phyloP scores from a whole-genome alignment of 768 basidiomycete genomes.

The Agrocybe pediades region DNA sequence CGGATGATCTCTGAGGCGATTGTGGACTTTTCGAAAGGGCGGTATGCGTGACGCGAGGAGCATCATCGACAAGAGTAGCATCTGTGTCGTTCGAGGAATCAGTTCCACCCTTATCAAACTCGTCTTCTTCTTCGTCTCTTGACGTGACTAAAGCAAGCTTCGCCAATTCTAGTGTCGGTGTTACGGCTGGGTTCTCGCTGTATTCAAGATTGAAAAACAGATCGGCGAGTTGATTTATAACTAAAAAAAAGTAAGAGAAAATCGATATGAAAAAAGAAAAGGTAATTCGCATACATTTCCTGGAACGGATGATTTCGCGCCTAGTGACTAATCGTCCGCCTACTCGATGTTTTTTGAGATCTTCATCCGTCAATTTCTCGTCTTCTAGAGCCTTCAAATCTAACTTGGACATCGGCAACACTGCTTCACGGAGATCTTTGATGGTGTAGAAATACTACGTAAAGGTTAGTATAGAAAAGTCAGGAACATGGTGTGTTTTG shows the following conservation, averaged over 20 bases:
- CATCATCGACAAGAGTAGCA: constrained; percentile 86
- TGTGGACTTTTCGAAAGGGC: constrained; percentile 24
- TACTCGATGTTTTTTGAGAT: constrained; percentile 81
- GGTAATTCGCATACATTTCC: constrained; percentile 63
- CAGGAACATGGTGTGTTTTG: constrained; percentile 1
- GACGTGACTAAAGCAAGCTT: constrained; percentile 91
- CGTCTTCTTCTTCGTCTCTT: constrained; percentile 87
- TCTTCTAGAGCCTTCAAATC: constrained; percentile 61
- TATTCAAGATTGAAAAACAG: constrained; percentile 80
- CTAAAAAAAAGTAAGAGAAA: constrained; percentile 39
- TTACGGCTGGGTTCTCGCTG: constrained; percentile 65
- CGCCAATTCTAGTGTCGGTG: constrained; percentile 83
- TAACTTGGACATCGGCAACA: constrained; percentile 58
- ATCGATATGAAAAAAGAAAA: neutral
- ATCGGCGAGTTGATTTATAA: constrained; percentile 76
- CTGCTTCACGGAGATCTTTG: constrained; percentile 79
- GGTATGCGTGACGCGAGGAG: constrained; percentile 10
- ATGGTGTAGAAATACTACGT: constrained; percentile 94
- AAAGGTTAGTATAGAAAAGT: neutral
- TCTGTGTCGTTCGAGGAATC: constrained; percentile 88
- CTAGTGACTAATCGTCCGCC: constrained; percentile 84
- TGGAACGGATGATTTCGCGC: constrained; percentile 80
- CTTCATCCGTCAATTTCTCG: constrained; percentile 78
- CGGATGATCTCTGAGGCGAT: constrained; percentile 41
- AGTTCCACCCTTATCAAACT: constrained; percentile 68